Conservation (phyloP, 208 protist species). For the Trichomonas vaginalis region DNA sequence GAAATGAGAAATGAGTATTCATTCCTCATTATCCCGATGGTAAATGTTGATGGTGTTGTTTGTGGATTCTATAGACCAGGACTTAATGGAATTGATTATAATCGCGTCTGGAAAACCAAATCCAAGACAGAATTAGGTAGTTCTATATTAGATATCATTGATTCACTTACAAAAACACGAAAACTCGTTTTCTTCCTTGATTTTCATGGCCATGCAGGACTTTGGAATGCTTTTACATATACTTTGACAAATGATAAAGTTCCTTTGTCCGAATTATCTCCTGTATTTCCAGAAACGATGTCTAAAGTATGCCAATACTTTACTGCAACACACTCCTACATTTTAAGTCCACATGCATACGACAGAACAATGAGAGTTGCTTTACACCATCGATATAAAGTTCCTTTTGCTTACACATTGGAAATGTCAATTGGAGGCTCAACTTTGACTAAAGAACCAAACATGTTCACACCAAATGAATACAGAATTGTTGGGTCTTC, state of each 20-base stretch:
- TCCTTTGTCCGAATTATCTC: background rate
- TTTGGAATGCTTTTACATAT: background rate
- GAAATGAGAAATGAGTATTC: background rate
- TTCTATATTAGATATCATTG: background rate
- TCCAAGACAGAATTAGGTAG: background rate
- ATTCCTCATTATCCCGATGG: background rate
- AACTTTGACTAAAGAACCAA: background rate
- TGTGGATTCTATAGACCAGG: conserved; percentile 85
- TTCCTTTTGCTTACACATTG: background rate
- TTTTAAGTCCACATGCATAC: background rate
- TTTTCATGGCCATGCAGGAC: background rate
- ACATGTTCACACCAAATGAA: background rate
- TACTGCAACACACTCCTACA: background rate
- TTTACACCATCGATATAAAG: background rate
- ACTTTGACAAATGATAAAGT: background rate
- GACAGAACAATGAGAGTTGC: background rate
- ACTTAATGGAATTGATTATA: conserved; percentile 71
- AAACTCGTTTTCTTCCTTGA: background rate
- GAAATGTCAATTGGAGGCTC: background rate
- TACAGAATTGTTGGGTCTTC: background rate
- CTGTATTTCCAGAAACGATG: background rate
- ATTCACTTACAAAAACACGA: background rate
- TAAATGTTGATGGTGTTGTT: conserved; percentile 76
- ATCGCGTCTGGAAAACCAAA: conserved; percentile 60
- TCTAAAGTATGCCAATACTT: background rate